Evolutionary conservation across 108 stramenopile genomes (phyloP).

Genomic region (Stephanodiscus triporus): DNA sequence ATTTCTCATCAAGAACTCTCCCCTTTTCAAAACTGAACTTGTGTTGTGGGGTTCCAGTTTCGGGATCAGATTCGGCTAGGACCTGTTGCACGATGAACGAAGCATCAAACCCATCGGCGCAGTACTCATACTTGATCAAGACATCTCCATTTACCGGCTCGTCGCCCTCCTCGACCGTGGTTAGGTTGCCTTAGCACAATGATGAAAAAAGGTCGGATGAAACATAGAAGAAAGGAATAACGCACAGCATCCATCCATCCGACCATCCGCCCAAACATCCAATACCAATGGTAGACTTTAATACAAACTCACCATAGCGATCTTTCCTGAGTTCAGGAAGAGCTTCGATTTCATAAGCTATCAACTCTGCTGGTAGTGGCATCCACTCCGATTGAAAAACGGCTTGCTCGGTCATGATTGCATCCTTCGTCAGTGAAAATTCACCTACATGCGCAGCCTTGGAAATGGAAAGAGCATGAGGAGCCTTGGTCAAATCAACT

Average conservation of each 20-base stretch:
- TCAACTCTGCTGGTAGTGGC: conserved; percentile 45
- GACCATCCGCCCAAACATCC: background rate
- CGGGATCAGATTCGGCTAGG: conserved; percentile 42
- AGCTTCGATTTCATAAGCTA: conserved; percentile 48
- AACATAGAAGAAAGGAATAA: background rate
- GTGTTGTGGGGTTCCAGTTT: conserved; percentile 26
- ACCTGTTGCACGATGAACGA: conserved; percentile 60
- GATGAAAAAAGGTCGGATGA: background rate
- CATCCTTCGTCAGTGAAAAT: conserved; percentile 48
- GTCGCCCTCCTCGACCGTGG: conserved; percentile 52
- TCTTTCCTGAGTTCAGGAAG: conserved; percentile 46
- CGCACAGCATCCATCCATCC: no score
- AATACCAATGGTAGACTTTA: background rate
- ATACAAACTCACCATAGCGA: conserved; percentile 13
- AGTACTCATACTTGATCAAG: conserved; percentile 57
- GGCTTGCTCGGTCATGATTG: conserved; percentile 35
- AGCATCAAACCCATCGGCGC: conserved; percentile 54
- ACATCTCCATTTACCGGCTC: conserved; percentile 55
- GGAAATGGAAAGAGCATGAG: conserved; percentile 40
- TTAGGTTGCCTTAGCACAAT: conserved; percentile 37
- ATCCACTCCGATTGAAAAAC: conserved; percentile 48
- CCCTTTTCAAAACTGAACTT: conserved; percentile 54
- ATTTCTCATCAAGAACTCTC: conserved; percentile 44
- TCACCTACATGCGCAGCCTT: conserved; percentile 51
- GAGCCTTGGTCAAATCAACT: conserved; percentile 33